Evolutionary conservation across 2,329 filamentous ascomycete species (phyloP), one percentile per base, ranked within the genome.

Genomic region (Pyrenophora teres): DNA sequence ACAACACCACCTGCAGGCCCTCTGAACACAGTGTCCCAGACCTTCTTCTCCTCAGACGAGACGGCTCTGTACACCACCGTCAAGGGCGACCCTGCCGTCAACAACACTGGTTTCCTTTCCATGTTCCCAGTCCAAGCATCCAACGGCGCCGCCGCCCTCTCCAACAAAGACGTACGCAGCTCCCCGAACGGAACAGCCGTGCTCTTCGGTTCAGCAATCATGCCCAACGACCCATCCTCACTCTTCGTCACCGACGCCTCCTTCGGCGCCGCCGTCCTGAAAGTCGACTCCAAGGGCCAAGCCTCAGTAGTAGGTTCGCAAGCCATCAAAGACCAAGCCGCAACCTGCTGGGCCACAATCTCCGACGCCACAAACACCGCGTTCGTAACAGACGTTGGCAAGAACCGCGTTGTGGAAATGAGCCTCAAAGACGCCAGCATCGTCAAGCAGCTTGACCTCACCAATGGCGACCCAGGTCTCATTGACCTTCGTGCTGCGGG

Each of bases 301-400:
- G 75, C 76, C 1, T 67, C 70, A 0, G 63, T 78, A 0, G 68
- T 72, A 31, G 73, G 70, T 15, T 47, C 44, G 40, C 71, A 73
- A n/a, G 57, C 63, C 1, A 71, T 87, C 10, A 70, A 72, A 0
- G 80, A 75, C 32, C 84, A 87, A 61, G 67, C 54, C 6, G 81
- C 82, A 1, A 84, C 81, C 0, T 87, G 84, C 67, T 87, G 84
- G 84, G 77, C 74, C 0, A 74, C 82, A 1, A 72, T 85, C 35
- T 82, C 80, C 0, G 50, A 70, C 0, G 65, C 70, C 0, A 83
- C 81, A 0, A 69, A 74, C 6, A 82, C 77, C 0, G 81, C 80
- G 0, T 88, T 84, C 51, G 81, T 87, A 3, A 81, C 83, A 0
- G 85, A 87, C 56, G 81, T 80, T 0, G 78, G 50, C 0, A 59